Conservation (phyloP, 768 basidiomycete genomes). For the Ramaria rubella region DNA sequence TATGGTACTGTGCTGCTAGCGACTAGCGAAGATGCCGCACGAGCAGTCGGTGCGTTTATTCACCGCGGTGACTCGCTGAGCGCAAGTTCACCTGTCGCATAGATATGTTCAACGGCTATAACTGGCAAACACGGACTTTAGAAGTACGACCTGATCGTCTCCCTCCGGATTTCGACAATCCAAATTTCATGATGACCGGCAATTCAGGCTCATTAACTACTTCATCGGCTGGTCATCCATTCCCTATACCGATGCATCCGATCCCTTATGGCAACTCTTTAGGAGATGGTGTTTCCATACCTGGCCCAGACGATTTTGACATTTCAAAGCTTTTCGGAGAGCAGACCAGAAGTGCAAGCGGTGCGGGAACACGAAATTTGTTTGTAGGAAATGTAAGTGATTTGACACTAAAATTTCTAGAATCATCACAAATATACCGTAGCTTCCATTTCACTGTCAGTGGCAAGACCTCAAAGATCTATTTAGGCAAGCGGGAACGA, state of each 20-base stretch:
- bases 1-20: slow-evolving; percentile 94
- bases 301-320: slow-evolving; percentile 2
- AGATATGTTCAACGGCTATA: slow-evolving; percentile 93
- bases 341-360: neutral
- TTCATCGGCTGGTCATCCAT: neutral
- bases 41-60: slow-evolving; percentile 56
- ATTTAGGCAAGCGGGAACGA: slow-evolving; percentile 84
- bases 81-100: neutral
- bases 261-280: neutral
- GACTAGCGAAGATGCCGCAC: slow-evolving; percentile 87
- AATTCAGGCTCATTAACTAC: neutral
- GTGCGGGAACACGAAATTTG: slow-evolving; percentile 42
- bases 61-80: neutral
- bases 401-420: neutral
- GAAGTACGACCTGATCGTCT: slow-evolving; percentile 89
- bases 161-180: slow-evolving; percentile 51
- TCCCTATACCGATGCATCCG: neutral
- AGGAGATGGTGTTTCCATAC: neutral
- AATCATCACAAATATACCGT: slow-evolving; percentile 1
- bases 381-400: slow-evolving; percentile 84
- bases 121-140: slow-evolving; percentile 90
- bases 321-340: neutral
- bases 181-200: neutral
- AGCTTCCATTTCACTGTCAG: slow-evolving; percentile 91
- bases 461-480: slow-evolving; percentile 99